Evolutionary conservation across 257 asterid genomes (phyloP).

Genomic region (Solanum corneliomulleri): DNA sequence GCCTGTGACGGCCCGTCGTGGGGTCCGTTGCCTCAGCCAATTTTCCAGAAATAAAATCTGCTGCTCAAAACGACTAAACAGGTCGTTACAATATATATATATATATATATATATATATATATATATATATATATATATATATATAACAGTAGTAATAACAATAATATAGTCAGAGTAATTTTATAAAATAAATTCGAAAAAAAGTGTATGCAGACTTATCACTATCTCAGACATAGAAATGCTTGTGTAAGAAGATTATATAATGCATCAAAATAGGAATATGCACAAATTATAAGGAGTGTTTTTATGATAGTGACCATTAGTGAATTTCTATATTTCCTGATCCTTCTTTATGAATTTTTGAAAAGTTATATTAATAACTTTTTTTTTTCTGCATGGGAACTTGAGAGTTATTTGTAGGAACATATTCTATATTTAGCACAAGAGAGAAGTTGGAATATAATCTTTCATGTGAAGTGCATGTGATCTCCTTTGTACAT

Average conservation of each 20-base stretch:
- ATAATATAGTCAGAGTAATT: too few species aligned
- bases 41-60: too few species aligned
- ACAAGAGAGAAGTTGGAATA: not conserved
- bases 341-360: not conserved
- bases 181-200: too few species aligned
- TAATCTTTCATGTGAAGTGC: not conserved
- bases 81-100: too few species aligned
- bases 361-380: not conserved
- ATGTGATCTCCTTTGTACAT: not conserved
- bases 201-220: not conserved
- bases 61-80: too few species aligned
- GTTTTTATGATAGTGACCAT: not conserved
- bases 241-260: not conserved
- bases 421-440: not conserved
- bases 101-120: too few species aligned
- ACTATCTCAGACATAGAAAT: too few species aligned
- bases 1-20: too few species aligned
- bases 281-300: not conserved
- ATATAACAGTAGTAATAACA: too few species aligned
- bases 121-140: too few species aligned
- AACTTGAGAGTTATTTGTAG: not conserved
- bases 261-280: not conserved
- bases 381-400: not conserved
- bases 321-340: not conserved
- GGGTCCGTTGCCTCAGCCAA: too few species aligned